Conservation (phyloP, 1,284 basidiomycete genomes). For the Vanrija humicola region DNA sequence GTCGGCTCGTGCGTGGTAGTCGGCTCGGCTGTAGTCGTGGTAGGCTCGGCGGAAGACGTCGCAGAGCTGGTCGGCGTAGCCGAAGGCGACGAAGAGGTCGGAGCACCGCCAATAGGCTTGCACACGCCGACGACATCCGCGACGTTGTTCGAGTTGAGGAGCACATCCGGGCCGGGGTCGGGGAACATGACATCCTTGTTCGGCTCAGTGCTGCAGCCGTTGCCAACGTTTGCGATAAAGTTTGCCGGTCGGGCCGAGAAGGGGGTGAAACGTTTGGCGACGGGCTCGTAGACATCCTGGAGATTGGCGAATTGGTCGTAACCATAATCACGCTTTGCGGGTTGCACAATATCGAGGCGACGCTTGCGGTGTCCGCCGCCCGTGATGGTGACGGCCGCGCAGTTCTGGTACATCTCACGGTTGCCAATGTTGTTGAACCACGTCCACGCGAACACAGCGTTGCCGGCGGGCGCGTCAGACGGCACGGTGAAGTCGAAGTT, state of each 20-base stretch:
- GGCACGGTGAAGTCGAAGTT: slow-evolving; percentile 43
- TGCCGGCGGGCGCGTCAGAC: slow-evolving; percentile 37
- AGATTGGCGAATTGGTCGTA: too few species aligned
- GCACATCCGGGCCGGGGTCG: slow-evolving; percentile 15
- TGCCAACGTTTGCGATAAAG: slow-evolving; percentile 49
- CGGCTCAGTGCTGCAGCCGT: slow-evolving; percentile 40
- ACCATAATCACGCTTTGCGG: neutral
- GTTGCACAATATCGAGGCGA: neutral
- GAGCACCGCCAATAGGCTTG: too few species aligned
- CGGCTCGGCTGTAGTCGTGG: too few species aligned
- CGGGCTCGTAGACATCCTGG: too few species aligned
- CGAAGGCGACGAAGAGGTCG: too few species aligned
- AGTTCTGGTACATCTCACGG: slow-evolving; percentile 50
- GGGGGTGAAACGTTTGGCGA: neutral
- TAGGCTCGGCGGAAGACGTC: too few species aligned
- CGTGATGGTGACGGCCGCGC: slow-evolving; percentile 47
- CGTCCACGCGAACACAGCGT: slow-evolving; percentile 50
- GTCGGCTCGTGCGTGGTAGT: too few species aligned
- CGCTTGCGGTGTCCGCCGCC: slow-evolving; percentile 21
- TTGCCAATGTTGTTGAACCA: slow-evolving; percentile 50
- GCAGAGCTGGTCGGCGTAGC: too few species aligned
- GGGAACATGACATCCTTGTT: slow-evolving; percentile 13
- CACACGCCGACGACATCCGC: too few species aligned
- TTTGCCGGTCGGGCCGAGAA: slow-evolving; percentile 32
- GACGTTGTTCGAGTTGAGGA: neutral